Evolutionary conservation across 345 rosid species (phyloP), one percentile per base, ranked within the genome.

Genomic region (Hibiscus tridactylites): DNA sequence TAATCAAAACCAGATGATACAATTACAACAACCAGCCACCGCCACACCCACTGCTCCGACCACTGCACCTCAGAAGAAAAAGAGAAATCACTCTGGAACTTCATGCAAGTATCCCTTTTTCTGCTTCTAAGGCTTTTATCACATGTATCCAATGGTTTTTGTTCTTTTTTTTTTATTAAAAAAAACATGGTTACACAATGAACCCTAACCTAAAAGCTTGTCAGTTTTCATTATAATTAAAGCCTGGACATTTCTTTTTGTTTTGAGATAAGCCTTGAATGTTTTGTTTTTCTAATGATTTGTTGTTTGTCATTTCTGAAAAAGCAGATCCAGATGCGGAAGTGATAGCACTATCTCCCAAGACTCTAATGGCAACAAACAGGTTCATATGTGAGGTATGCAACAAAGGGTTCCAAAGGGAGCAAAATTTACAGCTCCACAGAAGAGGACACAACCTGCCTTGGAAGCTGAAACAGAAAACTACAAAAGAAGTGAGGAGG

Each of bases 401-500:
- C 84, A 86, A 84, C 82, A 91, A 91, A 84, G 95, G 97, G 72
- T 91, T 91, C 73, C 95, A 89, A 79, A 87, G 97, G 75, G 94
- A 89, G 76, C 97, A 91, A 63, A 91, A 91, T 74, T 83, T 91
- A 61, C 92, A 91, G 74, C 97, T 91, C 62, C 94, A 91, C 81
- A 85, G 95, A 78, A 83, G 95, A 83, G 97, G 97, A 80, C 95
- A 91, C 79, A 91, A 91, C 71, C 86, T 91, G 17, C 97, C 97
- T 47, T 91, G 94, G 94, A 91, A 87, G 80, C 90, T 89, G 4
- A 89, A 79, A 81, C 91, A 88, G 83, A 88, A 91, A 79, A 86
- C 83, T 58, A 91, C 85, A 65, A 89, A 91, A 77, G 94, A 91
- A 77, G 94, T 87, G 77, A 86, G 79, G 85, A 83, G 83, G 79